Evolutionary conservation across 257 asterid species (phyloP), one percentile per base, ranked within the genome.

Genomic region (Paraleonurus japonicus): DNA sequence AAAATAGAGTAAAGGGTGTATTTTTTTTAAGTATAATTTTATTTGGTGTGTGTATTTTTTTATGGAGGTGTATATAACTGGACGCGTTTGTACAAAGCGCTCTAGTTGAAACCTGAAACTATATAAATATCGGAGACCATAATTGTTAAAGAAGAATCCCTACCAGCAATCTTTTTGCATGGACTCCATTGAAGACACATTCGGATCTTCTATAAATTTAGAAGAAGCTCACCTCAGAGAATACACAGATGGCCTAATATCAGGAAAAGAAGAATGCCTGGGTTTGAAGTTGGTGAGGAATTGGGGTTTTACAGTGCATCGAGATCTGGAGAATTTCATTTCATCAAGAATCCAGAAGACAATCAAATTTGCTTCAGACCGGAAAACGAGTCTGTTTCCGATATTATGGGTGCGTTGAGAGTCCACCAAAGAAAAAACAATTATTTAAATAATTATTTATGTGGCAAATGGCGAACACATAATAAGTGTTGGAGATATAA

Each of bases 211-310:
- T 1, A 10, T 91, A 22, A 78, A 82, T 54, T 57, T 87, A 16
- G 95, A 89, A 75, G 91, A 81, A 3, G 73, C 86, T 54, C 88
- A 84, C 70, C 57, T 80, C 20, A 83, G 81, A 43, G 81, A 87
- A 71, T 82, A 84, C 27, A 83, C 83, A 1, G 89, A 83, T 57
- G 95, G 95, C 19, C 58, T 83, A 27, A 65, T 73, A 45, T 71
- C 90, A 2, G 88, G 92, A 0, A 85, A 80, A 73, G 84, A 82
- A 61, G 95, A 85, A 62, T 92, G 93, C 60, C 69, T 35, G 92
- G 96, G 54, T 92, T 86, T 41, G 79, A 86, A 79, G 71, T 74
- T 16, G 96, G 96, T 45, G 83, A 84, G 47, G 90, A 88, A 71
- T 66, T 86, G 75, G 97, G 96, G 20, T 83, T 87, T 23, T 85